Conservation (phyloP, 2,329 filamentous ascomycete genomes). For the Colletotrichum spinosum region DNA sequence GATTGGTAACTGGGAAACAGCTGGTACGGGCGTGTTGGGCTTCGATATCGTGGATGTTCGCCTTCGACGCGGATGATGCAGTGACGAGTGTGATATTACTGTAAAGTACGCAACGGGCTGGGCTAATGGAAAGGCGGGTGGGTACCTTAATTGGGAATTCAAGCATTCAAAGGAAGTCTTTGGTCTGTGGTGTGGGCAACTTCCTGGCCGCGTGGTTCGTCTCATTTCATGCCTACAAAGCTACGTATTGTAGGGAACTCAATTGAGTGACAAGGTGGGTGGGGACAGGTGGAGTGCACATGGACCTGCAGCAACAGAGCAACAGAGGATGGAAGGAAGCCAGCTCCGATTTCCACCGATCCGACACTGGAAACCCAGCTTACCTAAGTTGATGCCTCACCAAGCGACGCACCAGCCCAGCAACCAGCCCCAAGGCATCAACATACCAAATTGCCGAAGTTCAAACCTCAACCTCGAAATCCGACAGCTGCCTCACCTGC, state of each 20-base stretch:
- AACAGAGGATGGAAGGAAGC: not conserved
- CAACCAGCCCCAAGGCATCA: slow-evolving; percentile 49
- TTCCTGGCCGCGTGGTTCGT: not conserved
- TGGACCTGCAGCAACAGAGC: not conserved
- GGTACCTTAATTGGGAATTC: slow-evolving; percentile 11
- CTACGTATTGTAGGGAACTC: slow-evolving; percentile 10
- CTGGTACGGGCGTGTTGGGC: slow-evolving; percentile 25
- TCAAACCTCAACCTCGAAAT: slow-evolving; percentile 48
- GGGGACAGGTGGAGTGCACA: not conserved
- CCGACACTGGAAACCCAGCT: slow-evolving; percentile 17
- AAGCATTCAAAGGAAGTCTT: slow-evolving; percentile 5
- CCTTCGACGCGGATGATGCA: slow-evolving; percentile 7
- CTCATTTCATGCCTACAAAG: slow-evolving; percentile 5
- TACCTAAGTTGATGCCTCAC: slow-evolving; percentile 52
- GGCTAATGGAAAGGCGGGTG: slow-evolving; percentile 4
- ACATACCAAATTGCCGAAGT: slow-evolving; percentile 56
- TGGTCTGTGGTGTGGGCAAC: too few species aligned
- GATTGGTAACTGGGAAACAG: slow-evolving; percentile 26
- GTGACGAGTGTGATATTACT: slow-evolving; percentile 37
- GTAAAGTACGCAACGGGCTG: slow-evolving; percentile 33
- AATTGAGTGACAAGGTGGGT: slow-evolving; percentile 3
- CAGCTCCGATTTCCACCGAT: slow-evolving; percentile 36
- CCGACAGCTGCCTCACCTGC: slow-evolving; percentile 36
- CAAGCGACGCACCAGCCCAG: not conserved
- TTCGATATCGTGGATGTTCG: slow-evolving; percentile 18